Evolutionary conservation across 495 filamentous ascomycete species (phyloP), one percentile per base, ranked within the genome.

Genomic region (Daldinia loculata): DNA sequence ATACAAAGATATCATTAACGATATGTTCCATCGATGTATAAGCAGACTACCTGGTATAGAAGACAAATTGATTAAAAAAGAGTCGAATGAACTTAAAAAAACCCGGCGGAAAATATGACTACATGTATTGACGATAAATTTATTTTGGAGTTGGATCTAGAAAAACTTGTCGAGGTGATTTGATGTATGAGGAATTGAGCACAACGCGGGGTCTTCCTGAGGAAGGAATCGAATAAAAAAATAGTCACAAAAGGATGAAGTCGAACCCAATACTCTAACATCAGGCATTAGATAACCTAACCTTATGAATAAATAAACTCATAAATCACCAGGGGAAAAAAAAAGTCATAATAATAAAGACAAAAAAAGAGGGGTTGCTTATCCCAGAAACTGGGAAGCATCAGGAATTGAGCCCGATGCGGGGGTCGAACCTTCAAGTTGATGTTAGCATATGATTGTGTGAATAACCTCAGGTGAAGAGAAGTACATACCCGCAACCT

Each of bases 401-500:
- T 75, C 76, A 67, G 76, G 76, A 77, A 74, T 78, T 76, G 76
- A 78, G 75, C 76, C 76, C 76, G 76, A 77, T 75, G 75, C 75
- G 73, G 75, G 75, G 75, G 75, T 77, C 75, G 75, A 77, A 73
- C 70, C 63, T 66, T 19, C 5, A 22, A 2, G 17, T 14, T 19
- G 1, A 26, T 32, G 39, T 56, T 66, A 56, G 38, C 36, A n/a
- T 29, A n/a, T 34, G 19, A 9, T 12, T 45, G 9, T 3, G 34
- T n/a, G 29, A 34, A 27, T n/a, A 24, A n/a, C 4, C 29, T n/a
- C 6, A 19, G 0, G 24, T 32, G 2, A 12, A 1, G 1, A 12
- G 14, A 11, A 38, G 3, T 36, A 58, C 63, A 30, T 66, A 87
- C 86, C 86, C 85, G 81, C 86, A 88, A 84, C 87, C 85, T 89